phyloP scores from a whole-genome alignment of 163 green algal genomes.

The Scenedesmus sp. region DNA sequence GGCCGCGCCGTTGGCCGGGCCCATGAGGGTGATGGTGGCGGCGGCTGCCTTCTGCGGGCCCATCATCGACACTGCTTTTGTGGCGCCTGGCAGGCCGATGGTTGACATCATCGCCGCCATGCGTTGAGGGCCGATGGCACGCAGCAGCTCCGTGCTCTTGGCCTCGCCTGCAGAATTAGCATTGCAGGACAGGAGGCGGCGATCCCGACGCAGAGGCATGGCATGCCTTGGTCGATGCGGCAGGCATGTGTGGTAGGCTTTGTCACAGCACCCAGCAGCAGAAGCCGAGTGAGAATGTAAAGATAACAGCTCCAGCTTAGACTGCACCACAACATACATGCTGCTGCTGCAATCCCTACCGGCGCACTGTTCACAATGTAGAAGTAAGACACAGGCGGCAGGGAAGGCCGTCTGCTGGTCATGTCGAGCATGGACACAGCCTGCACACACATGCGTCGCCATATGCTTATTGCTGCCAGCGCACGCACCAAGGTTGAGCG shows the following conservation, averaged over 20 bases:
- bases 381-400: no score
- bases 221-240: no score
- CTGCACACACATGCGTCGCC: not conserved
- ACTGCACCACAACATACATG: no score
- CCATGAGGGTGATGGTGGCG: conserved; percentile 17
- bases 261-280: no score
- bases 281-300: no score
- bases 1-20: not conserved
- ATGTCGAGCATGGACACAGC: no score
- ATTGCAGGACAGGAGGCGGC: not conserved
- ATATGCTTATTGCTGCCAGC: not conserved
- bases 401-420: no score
- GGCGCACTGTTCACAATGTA: no score
- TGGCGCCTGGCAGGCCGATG: not conserved
- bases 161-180: conserved; percentile 7
- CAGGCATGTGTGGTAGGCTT: no score
- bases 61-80: not conserved
- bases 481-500: conserved; percentile 11
- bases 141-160: not conserved
- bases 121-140: conserved; percentile 14
- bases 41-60: conserved; percentile 10
- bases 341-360: no score
- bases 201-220: no score
- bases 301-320: no score
- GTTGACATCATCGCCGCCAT: conserved; percentile 3